A percentile compares a stretch with the other conserved stretches of the same genome.
Conservation (phyloP, 1,284 basidiomycete genomes). For the Leccinum pachyderme region DNA sequence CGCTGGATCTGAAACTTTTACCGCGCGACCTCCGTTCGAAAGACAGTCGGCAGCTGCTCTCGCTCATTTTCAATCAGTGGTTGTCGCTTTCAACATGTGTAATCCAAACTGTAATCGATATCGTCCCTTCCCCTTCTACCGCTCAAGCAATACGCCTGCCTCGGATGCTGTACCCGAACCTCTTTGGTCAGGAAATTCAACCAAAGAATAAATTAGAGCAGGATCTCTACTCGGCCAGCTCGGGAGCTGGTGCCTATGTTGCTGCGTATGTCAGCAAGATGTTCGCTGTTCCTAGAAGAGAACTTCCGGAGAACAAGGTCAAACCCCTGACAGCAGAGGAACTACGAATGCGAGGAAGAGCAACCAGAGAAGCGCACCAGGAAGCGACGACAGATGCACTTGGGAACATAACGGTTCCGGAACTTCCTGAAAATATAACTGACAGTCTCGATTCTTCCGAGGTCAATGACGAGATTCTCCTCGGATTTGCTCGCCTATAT, state of each 20-base stretch:
- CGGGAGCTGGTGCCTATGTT: constrained; percentile 58
- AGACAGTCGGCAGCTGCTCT: constrained; percentile 82
- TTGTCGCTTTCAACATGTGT: constrained; percentile 91
- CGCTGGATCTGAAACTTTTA: constrained; percentile 82
- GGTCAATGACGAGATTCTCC: constrained; percentile 58
- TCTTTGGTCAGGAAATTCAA: constrained; percentile 51
- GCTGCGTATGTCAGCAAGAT: constrained; percentile 96
- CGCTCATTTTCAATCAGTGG: constrained; percentile 94
- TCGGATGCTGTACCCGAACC: constrained; percentile 89
- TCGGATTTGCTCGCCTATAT: constrained; percentile 94
- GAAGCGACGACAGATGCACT: constrained; percentile 33
- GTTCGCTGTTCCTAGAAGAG: constrained; percentile 84
- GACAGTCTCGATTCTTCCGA: constrained; percentile 16
- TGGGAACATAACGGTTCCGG: constrained; percentile 19
- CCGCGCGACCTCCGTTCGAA: constrained; percentile 92
- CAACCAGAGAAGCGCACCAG: constrained; percentile 55
- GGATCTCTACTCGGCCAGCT: constrained; percentile 76
- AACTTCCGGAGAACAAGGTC: constrained; percentile 85
- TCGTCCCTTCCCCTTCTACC: constrained; percentile 82
- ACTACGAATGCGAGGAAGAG: constrained; percentile 71
- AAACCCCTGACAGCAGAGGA: constrained; percentile 82
- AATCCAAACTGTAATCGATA: constrained; percentile 90
- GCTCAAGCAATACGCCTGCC: constrained; percentile 88
- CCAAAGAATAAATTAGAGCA: constrained; percentile 81
- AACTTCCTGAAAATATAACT: constrained; percentile 18